A percentile compares a stretch with the other conserved stretches of the same genome.
Evolutionary conservation across 2,329 filamentous ascomycete genomes (phyloP).

Genomic region (Penicillium polonicum): DNA sequence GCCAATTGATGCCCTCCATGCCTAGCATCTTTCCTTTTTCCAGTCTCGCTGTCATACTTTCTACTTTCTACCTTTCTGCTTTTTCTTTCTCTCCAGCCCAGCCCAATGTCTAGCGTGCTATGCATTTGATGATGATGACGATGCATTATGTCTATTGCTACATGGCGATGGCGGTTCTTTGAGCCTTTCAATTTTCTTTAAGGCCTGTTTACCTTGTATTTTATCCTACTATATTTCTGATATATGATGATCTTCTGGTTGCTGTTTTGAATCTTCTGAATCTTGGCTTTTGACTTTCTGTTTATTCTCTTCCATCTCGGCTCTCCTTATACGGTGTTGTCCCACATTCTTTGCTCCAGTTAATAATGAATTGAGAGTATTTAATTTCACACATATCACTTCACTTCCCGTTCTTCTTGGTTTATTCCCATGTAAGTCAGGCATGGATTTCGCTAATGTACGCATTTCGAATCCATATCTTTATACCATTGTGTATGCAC

Average conservation of each 20-base stretch:
- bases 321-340: background rate
- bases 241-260: background rate
- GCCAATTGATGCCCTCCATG: conserved; percentile 14
- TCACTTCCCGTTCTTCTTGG: background rate
- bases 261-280: background rate
- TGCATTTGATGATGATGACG: conserved; percentile 5
- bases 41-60: background rate
- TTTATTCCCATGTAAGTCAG: background rate
- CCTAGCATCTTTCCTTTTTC: conserved; percentile 7
- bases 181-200: background rate
- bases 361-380: background rate
- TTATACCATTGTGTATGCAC: too few species aligned
- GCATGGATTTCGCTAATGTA: too few species aligned
- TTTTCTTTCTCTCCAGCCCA: background rate
- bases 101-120: conserved; percentile 13
- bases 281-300: background rate
- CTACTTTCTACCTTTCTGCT: background rate
- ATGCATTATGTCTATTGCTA: conserved; percentile 3
- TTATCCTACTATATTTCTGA: background rate
- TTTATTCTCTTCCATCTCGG: background rate
- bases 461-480: too few species aligned
- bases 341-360: background rate
- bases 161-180: conserved; percentile 4
- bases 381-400: background rate
- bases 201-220: conserved; percentile 1